phyloP scores from a whole-genome alignment of 2,329 filamentous ascomycete species.

The Chrysoporthe austroafricana region DNA sequence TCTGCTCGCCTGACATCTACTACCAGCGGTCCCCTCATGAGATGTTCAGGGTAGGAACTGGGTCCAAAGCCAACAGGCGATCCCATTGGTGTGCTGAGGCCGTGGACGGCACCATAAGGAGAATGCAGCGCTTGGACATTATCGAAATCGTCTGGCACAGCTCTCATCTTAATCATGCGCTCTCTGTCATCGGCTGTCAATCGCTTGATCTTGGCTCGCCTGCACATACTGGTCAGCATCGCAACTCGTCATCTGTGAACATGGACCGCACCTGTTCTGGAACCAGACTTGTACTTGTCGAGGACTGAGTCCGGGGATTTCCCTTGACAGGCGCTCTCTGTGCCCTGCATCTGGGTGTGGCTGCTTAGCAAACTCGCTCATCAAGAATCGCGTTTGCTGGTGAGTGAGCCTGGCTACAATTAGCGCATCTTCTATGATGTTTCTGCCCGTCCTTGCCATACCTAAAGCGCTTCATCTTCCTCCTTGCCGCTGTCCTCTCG shows the following conservation, averaged over 20 bases:
- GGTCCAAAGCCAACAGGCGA: slow-evolving; percentile 53
- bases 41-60: slow-evolving; percentile 60
- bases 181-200: slow-evolving; percentile 72
- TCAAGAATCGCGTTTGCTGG: slow-evolving; percentile 94
- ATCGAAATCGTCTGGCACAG: slow-evolving; percentile 72
- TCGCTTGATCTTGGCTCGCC: slow-evolving; percentile 73
- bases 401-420: slow-evolving; percentile 73
- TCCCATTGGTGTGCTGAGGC: slow-evolving; percentile 51
- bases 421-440: slow-evolving; percentile 35
- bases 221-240: slow-evolving; percentile 38
- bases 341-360: slow-evolving; percentile 92
- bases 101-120: slow-evolving; percentile 65
- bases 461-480: slow-evolving; percentile 82
- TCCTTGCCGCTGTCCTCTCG: slow-evolving; percentile 59
- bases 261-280: slow-evolving; percentile 78
- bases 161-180: slow-evolving; percentile 72
- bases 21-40: slow-evolving; percentile 66
- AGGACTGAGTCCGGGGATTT: slow-evolving; percentile 89
- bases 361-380: slow-evolving; percentile 96
- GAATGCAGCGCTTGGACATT: slow-evolving; percentile 71
- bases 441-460: slow-evolving; percentile 42
- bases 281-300: slow-evolving; percentile 98
- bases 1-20: slow-evolving; percentile 69
- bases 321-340: slow-evolving; percentile 80
- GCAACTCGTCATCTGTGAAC: neutral